Percentiles rank a stretch among this genome's conserved stretches.
phyloP scores from a whole-genome alignment of 1,139 yeast genomes.

The Geotrichum klebahnii region DNA sequence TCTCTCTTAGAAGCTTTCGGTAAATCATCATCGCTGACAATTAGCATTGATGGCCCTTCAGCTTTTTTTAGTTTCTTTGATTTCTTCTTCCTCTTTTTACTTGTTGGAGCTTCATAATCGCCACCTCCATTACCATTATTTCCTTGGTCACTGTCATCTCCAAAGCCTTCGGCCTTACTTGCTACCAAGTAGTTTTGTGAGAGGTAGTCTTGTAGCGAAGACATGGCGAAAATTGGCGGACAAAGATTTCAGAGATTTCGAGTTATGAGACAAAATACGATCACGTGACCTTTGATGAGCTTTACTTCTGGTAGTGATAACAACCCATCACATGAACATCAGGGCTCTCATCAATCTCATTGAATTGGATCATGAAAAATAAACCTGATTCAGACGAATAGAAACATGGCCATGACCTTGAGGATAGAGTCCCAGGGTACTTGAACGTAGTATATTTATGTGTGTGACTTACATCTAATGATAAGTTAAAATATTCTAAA shows the following conservation, averaged over 20 bases:
- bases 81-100: constrained; percentile 27
- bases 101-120: constrained; percentile 6
- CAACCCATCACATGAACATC: too few relatives aligned
- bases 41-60: constrained; percentile 20
- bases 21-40: constrained; percentile 30
- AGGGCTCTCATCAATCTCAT: too few relatives aligned
- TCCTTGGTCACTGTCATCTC: constrained; percentile 32
- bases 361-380: too few relatives aligned
- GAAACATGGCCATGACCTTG: too few relatives aligned
- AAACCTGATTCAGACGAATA: too few relatives aligned
- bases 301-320: too few relatives aligned
- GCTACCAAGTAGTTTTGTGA: constrained; percentile 45
- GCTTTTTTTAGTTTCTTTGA: constrained; percentile 25
- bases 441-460: too few relatives aligned
- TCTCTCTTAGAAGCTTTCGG: constrained; percentile 22
- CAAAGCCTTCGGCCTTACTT: constrained; percentile 29
- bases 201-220: constrained; percentile 54
- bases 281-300: background rate
- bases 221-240: constrained; percentile 23
- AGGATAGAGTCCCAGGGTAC: too few relatives aligned
- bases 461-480: too few relatives aligned
- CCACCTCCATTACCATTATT: background rate
- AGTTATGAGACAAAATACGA: too few relatives aligned
- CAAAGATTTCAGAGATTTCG: background rate
- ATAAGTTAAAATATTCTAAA: too few relatives aligned